These are phyloP conservation scores for Boletus patriciae DNA, from an alignment of 768 basidiomycete genomes.

Conservation along the genomic window DNA sequence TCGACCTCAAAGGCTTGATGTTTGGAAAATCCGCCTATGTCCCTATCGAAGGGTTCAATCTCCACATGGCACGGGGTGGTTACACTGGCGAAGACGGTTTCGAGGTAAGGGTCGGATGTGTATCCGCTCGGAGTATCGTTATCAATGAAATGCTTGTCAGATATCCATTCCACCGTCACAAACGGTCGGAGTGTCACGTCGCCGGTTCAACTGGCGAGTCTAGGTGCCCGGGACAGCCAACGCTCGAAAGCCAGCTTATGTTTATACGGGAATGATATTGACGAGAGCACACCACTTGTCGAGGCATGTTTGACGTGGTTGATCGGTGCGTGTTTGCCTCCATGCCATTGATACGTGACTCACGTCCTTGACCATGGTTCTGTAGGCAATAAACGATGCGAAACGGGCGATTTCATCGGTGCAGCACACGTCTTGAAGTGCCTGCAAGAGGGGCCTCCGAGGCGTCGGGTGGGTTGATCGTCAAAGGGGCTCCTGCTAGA, in stretches of 20 bases:
- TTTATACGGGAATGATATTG: slow-evolving; percentile 91
- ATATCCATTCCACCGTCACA: too few relatives aligned
- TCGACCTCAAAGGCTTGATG: slow-evolving; percentile 71
- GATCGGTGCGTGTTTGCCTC: slow-evolving; percentile 78
- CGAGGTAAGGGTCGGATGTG: slow-evolving; percentile 51
- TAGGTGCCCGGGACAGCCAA: slow-evolving; percentile 92
- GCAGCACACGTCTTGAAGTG: slow-evolving; percentile 73
- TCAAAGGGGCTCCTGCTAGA: slow-evolving; percentile 87
- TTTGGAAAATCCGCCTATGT: too few relatives aligned
- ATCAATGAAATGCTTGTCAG: too few relatives aligned
- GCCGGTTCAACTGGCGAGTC: slow-evolving; percentile 78
- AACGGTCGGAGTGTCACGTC: too few relatives aligned
- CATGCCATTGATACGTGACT: too few relatives aligned
- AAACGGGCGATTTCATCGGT: slow-evolving; percentile 74
- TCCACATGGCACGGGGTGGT: slow-evolving; percentile 88
- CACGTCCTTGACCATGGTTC: not conserved
- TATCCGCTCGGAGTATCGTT: too few relatives aligned
- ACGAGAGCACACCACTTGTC: slow-evolving; percentile 81
- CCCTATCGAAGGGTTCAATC: too few relatives aligned
- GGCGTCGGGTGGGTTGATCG: slow-evolving; percentile 77
- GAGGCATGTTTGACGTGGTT: slow-evolving; percentile 95
- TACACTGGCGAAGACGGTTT: slow-evolving; percentile 99
- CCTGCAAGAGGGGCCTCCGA: slow-evolving; percentile 73
- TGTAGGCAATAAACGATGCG: slow-evolving; percentile 79
- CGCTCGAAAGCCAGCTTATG: slow-evolving; percentile 96